These are phyloP conservation scores for Colletotrichum cordylinicola DNA, from an alignment of 2,329 filamentous ascomycete species.

Conservation along the genomic window DNA sequence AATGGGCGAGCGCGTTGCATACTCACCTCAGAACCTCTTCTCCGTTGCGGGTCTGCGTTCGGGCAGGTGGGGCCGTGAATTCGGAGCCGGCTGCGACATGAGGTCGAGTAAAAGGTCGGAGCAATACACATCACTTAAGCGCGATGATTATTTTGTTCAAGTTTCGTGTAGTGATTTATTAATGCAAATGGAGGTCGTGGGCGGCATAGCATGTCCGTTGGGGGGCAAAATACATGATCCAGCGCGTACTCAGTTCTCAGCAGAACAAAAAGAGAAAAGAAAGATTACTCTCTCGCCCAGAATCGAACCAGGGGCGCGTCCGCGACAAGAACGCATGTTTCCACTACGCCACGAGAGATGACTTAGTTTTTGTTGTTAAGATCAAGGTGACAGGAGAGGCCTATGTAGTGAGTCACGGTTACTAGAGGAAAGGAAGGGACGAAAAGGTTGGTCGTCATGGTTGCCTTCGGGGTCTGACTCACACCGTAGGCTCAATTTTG, in stretches of 20 bases:
- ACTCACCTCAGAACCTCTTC: neutral
- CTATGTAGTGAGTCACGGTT: neutral
- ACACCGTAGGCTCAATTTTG: too few species aligned
- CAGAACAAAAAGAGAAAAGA: neutral
- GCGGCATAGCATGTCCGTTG: neutral
- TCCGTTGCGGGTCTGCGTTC: neutral
- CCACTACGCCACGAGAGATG: neutral
- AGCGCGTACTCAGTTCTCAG: neutral
- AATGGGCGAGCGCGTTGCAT: fast-evolving
- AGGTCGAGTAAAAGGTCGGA: neutral
- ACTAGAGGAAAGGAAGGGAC: neutral
- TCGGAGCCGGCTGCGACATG: neutral
- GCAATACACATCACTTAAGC: neutral
- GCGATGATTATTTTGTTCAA: too few species aligned
- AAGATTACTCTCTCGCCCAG: neutral
- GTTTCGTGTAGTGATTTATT: too few species aligned
- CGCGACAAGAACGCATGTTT: neutral
- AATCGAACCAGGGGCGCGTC: neutral
- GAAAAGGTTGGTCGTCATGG: neutral
- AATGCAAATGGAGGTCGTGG: fast-evolving
- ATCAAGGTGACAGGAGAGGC: fast-evolving
- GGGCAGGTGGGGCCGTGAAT: neutral
- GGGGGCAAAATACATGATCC: neutral
- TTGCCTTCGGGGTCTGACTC: neutral
- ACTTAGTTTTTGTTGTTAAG: neutral